phyloP scores from a whole-genome alignment of 176 grass and related monocot genomes.

The Zea mays region DNA sequence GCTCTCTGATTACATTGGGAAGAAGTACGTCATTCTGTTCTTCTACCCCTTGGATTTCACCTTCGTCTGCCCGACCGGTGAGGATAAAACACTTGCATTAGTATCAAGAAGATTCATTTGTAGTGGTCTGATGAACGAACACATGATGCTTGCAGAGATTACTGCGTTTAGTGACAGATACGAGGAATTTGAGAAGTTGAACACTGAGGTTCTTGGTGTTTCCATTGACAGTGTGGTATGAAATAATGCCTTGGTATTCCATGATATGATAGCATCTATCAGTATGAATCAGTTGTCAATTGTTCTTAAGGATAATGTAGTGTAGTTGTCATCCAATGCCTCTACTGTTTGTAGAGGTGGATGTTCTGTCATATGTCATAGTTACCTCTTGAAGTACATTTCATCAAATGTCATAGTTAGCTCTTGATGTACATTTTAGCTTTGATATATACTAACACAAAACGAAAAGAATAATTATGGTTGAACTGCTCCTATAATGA shows the following conservation, averaged over 20 bases:
- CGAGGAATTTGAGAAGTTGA: conserved; percentile 66
- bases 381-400: neutral
- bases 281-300: neutral
- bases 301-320: neutral
- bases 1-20: conserved; percentile 78
- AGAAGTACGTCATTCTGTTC: conserved; percentile 80
- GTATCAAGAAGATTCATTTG: neutral
- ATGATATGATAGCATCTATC: neutral
- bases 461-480: neutral
- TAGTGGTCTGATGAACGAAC: neutral
- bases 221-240: conserved; percentile 87
- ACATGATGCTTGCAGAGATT: conserved; percentile 51
- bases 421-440: neutral
- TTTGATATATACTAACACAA: neutral
- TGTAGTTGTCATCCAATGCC: neutral
- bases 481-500: neutral
- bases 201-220: conserved; percentile 75
- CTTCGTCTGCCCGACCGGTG: conserved; percentile 85
- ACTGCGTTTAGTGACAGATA: conserved; percentile 78
- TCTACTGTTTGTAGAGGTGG: neutral
- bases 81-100: neutral
- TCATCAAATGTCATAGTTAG: neutral
- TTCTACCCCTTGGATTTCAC: conserved; percentile 92
- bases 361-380: neutral
- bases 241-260: conserved; percentile 13